A percentile compares a stretch with the other conserved stretches of the same genome.
Evolutionary conservation across 352 stramenopile genomes (phyloP).

Genomic region (Thalassiosira hispida): DNA sequence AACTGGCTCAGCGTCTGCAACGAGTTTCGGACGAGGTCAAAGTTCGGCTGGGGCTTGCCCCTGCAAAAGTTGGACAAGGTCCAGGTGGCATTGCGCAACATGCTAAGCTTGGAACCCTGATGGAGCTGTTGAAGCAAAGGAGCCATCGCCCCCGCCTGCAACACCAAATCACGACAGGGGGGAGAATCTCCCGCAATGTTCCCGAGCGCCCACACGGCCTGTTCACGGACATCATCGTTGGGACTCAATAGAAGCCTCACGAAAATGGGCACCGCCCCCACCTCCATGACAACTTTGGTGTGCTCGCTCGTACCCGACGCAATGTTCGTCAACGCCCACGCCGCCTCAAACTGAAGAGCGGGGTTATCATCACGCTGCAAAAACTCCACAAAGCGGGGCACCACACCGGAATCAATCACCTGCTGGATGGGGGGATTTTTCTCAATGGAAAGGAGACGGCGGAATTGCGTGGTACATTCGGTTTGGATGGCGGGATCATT

Average conservation of each 20-base stretch:
- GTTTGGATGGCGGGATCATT: constrained; percentile 91
- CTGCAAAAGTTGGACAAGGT: constrained; percentile 99
- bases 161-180: constrained; percentile 95
- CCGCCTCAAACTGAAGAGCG: constrained; percentile 97
- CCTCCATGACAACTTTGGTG: constrained; percentile 97
- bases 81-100: constrained; percentile 99
- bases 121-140: constrained; percentile 95
- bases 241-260: constrained; percentile 93
- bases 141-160: constrained; percentile 92
- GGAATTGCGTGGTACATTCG: constrained; percentile 97
- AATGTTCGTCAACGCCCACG: constrained; percentile 99
- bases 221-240: constrained; percentile 96
- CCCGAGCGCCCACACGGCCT: constrained; percentile 97
- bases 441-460: constrained; percentile 98
- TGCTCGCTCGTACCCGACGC: constrained; percentile 97
- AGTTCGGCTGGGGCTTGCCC: constrained; percentile 94
- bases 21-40: constrained; percentile 92
- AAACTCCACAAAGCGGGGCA: constrained; percentile 98
- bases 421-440: constrained; percentile 99
- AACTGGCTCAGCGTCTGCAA: constrained; percentile 96
- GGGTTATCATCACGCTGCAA: constrained; percentile 93
- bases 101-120: constrained; percentile 94
- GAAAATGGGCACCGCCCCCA: constrained; percentile 97
- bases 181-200: constrained; percentile 99
- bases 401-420: constrained; percentile 97